Percentiles rank a stretch among this genome's conserved stretches.
These are phyloP conservation scores for Cubamyces lactineus DNA, from an alignment of 768 basidiomycete genomes.

Conservation along the genomic window DNA sequence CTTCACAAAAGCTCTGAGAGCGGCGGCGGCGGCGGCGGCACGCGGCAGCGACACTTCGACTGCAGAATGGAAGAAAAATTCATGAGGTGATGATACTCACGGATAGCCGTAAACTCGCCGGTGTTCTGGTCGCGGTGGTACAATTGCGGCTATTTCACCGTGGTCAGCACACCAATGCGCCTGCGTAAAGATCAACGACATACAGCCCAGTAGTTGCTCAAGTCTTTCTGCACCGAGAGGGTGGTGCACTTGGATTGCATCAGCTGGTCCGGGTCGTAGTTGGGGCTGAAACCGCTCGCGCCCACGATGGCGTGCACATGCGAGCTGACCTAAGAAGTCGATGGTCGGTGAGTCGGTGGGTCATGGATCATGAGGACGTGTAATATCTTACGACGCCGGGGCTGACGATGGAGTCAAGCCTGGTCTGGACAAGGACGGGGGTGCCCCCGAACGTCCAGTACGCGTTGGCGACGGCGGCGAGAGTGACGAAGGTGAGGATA, in stretches of 20 bases:
- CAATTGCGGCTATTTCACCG: constrained; percentile 23
- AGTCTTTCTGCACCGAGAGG: constrained; percentile 24
- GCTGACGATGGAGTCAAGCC: constrained; percentile 23
- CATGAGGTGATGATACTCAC: constrained; percentile 9
- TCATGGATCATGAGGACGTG: not conserved
- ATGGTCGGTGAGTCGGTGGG: not conserved
- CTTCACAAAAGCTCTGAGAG: not conserved
- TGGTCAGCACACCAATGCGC: not conserved
- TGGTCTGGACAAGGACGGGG: constrained; percentile 14
- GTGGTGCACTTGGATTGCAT: constrained; percentile 25
- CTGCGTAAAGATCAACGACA: not conserved
- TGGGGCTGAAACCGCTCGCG: constrained; percentile 20
- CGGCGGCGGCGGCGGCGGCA: no score
- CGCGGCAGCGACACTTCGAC: no score
- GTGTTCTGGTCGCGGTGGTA: constrained; percentile 28
- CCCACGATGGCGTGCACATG: constrained; percentile 26
- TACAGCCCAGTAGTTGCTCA: constrained; percentile 32
- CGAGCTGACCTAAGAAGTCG: constrained; percentile 6
- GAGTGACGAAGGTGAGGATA: constrained; percentile 13
- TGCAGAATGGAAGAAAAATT: not conserved
- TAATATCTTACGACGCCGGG: constrained; percentile 7
- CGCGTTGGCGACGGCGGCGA: constrained; percentile 14
- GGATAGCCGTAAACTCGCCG: constrained; percentile 23
- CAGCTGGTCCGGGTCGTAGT: constrained; percentile 20
- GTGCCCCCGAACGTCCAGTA: constrained; percentile 25